phyloP scores from a whole-genome alignment of 2,329 filamentous ascomycete species.

The Parasarocladium wereldwijsianum region DNA sequence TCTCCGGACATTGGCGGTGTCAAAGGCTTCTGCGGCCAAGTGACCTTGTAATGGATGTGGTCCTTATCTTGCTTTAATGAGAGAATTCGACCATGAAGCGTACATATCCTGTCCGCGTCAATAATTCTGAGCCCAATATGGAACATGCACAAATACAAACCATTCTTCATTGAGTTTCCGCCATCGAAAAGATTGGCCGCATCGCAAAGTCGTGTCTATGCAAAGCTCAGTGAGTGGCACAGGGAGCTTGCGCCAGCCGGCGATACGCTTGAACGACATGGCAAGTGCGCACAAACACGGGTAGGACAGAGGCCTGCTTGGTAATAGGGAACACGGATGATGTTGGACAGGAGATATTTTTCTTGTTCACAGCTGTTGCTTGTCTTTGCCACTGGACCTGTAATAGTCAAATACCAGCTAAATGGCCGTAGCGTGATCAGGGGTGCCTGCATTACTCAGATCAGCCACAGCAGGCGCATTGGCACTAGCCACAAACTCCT shows the following conservation, averaged over 20 bases:
- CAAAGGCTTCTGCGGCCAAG: slow-evolving; percentile 30
- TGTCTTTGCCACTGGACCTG: too few species aligned
- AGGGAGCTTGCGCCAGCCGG: slow-evolving; percentile 79
- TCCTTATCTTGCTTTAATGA: slow-evolving; percentile 70
- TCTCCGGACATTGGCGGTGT: slow-evolving; percentile 5
- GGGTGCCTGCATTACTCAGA: too few species aligned
- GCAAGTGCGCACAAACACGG: too few species aligned
- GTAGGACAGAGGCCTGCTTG: too few species aligned
- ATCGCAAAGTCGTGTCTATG: slow-evolving; percentile 85
- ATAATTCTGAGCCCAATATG: slow-evolving; percentile 1
- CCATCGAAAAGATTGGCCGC: slow-evolving; percentile 96
- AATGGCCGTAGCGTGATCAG: too few species aligned
- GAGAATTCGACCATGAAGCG: slow-evolving; percentile 71
- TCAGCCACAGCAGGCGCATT: too few species aligned
- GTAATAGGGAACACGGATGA: too few species aligned
- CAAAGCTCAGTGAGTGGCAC: slow-evolving; percentile 73
- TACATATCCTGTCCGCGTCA: slow-evolving; percentile 47
- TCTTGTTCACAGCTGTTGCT: too few species aligned
- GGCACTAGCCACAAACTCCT: slow-evolving; percentile 1
- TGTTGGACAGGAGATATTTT: too few species aligned
- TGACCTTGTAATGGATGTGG: slow-evolving; percentile 66
- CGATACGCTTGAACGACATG: slow-evolving; percentile 31
- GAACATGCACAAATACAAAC: slow-evolving; percentile 26
- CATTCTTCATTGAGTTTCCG: slow-evolving; percentile 74
- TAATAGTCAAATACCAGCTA: too few species aligned